These are phyloP conservation scores for Rhodotorula babjevae DNA, from an alignment of 768 basidiomycete species.

Conservation along the genomic window DNA sequence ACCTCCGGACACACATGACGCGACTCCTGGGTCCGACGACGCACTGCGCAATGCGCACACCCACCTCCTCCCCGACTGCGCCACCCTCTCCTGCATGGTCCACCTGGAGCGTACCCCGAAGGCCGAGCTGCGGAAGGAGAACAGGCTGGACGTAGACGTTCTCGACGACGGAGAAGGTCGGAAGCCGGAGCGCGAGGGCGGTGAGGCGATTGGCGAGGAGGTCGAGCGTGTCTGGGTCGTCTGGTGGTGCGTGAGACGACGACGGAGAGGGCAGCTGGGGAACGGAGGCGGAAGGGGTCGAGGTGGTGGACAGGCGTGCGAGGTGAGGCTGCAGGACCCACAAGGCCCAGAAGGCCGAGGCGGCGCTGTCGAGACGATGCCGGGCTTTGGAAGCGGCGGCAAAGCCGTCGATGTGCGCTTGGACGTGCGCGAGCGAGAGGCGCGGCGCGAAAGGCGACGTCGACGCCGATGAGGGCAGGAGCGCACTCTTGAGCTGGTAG, in stretches of 20 bases:
- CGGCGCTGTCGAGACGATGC: constrained; percentile 9
- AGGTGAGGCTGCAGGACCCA: constrained; percentile 35
- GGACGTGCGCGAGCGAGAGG: constrained; percentile 7
- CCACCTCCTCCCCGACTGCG: constrained; percentile 9
- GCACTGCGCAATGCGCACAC: constrained; percentile 15
- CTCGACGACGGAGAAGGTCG: constrained; percentile 11
- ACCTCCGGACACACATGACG: not conserved
- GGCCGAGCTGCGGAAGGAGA: constrained; percentile 24
- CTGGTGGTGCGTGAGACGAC: not conserved
- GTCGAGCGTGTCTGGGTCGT: constrained; percentile 11
- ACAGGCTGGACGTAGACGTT: constrained; percentile 26
- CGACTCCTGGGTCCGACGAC: constrained; percentile 5
- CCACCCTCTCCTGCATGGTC: constrained; percentile 4
- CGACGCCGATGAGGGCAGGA: constrained; percentile 46
- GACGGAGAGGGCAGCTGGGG: not conserved
- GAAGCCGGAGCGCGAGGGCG: constrained; percentile 15
- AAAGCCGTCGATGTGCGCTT: constrained; percentile 16
- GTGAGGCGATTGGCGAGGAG: constrained; percentile 14
- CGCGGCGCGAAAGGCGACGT: constrained; percentile 3
- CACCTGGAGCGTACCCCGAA: constrained; percentile 14
- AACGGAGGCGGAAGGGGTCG: not conserved
- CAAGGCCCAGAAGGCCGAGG: constrained; percentile 37
- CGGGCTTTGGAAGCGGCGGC: constrained; percentile 18
- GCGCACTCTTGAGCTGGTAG: constrained; percentile 84
- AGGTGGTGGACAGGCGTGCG: not conserved